Evolutionary conservation across 2,329 filamentous ascomycete genomes (phyloP), one percentile per base, ranked within the genome.

Genomic region (Coleophoma cylindrospora): DNA sequence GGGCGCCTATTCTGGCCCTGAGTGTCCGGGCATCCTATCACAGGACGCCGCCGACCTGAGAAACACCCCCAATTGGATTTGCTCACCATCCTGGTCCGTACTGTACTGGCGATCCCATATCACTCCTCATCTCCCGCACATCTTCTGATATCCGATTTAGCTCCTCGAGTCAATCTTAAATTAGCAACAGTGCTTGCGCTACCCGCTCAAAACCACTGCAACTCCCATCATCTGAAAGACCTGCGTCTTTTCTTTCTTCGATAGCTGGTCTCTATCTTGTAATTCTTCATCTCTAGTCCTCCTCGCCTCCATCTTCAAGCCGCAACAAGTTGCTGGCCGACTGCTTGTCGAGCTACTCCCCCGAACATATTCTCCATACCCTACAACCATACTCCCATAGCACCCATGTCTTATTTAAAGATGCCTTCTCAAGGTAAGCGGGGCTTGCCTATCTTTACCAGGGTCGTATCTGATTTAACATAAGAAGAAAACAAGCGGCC

Each of bases 251-350:
- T 59, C 50, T 59, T 56, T 52, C 47, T 51, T 60, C 57, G 62
- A 59, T 64, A 64, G 63, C 63, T 65, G 63, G 63, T 62, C 62
- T 65, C 63, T 62, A 63, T 62, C 60, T 44, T 61, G 52, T 60
- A 61, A 60, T 57, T 57, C 56, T 62, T 58, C 51, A 27, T 53
- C 46, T 50, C 54, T 53, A 52, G 27, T 53, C 55, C 49, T 57
- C 54, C 37, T 55, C 54, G 53, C 48, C 49, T 46, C 45, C 36
- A 45, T 49, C 50, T 55, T 33, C 21, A 44, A 12, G 40, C 40
- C 47, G 43, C 55, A 54, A 44, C 47, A 40, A 43, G 46, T 48
- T 47, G 50, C 47, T 55, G 50, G 52, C 50, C 48, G 54, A 58
- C 50, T 55, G 52, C 51, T 47, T 49, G 49, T 54, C 50, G 55